Conservation (phyloP, 2,329 filamentous ascomycete genomes). For the Corniculantispora saksenae region DNA sequence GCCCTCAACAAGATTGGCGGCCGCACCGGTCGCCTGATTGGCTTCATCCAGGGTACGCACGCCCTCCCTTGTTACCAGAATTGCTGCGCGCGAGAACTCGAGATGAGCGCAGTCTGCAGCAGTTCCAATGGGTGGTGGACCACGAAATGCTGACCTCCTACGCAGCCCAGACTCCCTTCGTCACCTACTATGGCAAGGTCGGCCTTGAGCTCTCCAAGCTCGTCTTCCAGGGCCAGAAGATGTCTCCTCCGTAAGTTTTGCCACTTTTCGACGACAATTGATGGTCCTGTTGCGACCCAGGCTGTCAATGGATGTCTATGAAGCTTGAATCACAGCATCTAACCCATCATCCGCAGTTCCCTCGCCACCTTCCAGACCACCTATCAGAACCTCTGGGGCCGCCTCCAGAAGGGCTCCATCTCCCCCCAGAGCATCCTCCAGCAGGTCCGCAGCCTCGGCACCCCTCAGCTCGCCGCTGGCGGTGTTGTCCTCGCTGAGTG, state of each 20-base stretch:
- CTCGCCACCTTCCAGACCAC: slow-evolving; percentile 82
- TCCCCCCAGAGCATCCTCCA: slow-evolving; percentile 58
- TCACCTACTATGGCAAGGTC: slow-evolving; percentile 90
- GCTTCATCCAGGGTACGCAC: slow-evolving; percentile 81
- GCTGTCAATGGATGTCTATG: neutral
- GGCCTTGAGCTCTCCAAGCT: slow-evolving; percentile 84
- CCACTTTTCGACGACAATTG: neutral
- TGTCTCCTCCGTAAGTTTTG: slow-evolving; percentile 85
- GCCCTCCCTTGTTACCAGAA: neutral
- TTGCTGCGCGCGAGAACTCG: neutral
- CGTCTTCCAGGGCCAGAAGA: slow-evolving; percentile 83
- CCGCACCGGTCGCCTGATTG: slow-evolving; percentile 75
- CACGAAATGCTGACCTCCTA: slow-evolving; percentile 1
- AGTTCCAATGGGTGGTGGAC: neutral
- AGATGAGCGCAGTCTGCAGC: neutral
- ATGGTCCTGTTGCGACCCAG: neutral
- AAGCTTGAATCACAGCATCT: neutral
- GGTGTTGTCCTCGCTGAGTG: slow-evolving; percentile 83
- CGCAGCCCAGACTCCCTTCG: slow-evolving; percentile 78
- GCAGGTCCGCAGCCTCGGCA: slow-evolving; percentile 67
- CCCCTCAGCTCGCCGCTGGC: slow-evolving; percentile 68
- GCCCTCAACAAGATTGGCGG: slow-evolving; percentile 79
- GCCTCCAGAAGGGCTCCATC: slow-evolving; percentile 64
- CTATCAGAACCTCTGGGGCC: slow-evolving; percentile 74
- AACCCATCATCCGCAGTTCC: slow-evolving; percentile 54